Evolutionary conservation across 2,329 filamentous ascomycete species (phyloP).

Genomic region (Epichloe baconii): DNA sequence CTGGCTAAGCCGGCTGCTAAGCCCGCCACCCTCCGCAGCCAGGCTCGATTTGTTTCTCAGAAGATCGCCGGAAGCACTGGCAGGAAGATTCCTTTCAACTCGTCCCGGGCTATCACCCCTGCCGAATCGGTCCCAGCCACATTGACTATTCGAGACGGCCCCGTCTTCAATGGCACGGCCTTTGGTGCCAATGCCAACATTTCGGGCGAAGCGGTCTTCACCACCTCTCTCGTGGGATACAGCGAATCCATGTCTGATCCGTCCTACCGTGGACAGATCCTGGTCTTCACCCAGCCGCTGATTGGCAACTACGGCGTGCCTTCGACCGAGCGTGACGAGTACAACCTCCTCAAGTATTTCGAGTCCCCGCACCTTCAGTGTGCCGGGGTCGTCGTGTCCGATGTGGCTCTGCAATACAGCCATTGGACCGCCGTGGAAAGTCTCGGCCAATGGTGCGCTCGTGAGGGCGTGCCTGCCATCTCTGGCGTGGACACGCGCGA

Average conservation of each 20-base stretch:
- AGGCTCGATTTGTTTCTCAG: constrained; percentile 22
- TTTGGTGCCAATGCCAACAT: constrained; percentile 96
- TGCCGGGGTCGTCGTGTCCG: constrained; percentile 87
- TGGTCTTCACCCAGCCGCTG: constrained; percentile 94
- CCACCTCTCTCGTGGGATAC: constrained; percentile 93
- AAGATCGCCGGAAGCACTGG: constrained; percentile 50
- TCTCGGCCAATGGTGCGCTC: constrained; percentile 84
- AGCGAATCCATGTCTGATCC: constrained; percentile 88
- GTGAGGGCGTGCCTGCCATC: constrained; percentile 91
- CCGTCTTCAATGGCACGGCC: constrained; percentile 89
- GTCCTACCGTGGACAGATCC: constrained; percentile 84
- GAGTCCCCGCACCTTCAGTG: constrained; percentile 97
- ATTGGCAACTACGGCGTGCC: constrained; percentile 99
- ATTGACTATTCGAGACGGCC: constrained; percentile 91
- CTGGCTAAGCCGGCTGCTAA: constrained; percentile 40
- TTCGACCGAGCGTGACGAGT: constrained; percentile 69
- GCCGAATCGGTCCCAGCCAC: constrained; percentile 54
- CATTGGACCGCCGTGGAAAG: constrained; percentile 98
- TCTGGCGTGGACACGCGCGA: constrained; percentile 93
- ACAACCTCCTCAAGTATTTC: constrained; percentile 91
- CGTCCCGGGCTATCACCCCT: constrained; percentile 47
- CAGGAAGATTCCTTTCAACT: constrained; percentile 49
- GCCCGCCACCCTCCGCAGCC: constrained; percentile 27
- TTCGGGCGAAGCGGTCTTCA: constrained; percentile 96
- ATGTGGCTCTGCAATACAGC: constrained; percentile 87